These are phyloP conservation scores for Pestalotiopsis fici DNA, from an alignment of 2,329 filamentous ascomycete genomes.

Conservation along the genomic window DNA sequence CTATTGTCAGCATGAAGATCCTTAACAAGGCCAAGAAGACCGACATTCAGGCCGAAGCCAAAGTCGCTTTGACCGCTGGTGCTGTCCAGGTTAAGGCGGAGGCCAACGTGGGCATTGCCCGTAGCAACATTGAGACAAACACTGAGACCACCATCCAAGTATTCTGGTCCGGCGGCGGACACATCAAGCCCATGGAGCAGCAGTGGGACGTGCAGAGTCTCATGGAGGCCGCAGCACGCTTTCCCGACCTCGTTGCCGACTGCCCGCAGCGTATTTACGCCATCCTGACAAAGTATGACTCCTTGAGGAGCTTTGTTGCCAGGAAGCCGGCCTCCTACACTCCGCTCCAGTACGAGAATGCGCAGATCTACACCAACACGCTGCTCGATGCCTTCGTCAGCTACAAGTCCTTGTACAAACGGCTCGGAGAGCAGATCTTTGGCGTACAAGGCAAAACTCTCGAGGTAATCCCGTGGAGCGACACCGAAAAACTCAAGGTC, in stretches of 20 bases:
- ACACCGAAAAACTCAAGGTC: background rate
- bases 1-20: background rate
- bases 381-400: background rate
- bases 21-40: slow-evolving; percentile 2
- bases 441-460: background rate
- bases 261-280: background rate
- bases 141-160: slow-evolving; percentile 3
- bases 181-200: slow-evolving; percentile 2
- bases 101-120: background rate
- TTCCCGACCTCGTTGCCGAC: slow-evolving; percentile 3
- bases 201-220: slow-evolving; percentile 4
- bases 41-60: background rate
- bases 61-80: background rate
- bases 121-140: background rate
- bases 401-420: background rate
- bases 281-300: background rate
- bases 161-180: slow-evolving; percentile 4
- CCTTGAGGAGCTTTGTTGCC: background rate
- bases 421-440: background rate
- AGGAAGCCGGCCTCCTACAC: background rate
- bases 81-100: background rate
- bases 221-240: background rate
- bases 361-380: background rate
- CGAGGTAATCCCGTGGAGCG: background rate
- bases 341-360: background rate